Conservation (phyloP, 768 basidiomycete genomes). For the Boletellus ananas region DNA sequence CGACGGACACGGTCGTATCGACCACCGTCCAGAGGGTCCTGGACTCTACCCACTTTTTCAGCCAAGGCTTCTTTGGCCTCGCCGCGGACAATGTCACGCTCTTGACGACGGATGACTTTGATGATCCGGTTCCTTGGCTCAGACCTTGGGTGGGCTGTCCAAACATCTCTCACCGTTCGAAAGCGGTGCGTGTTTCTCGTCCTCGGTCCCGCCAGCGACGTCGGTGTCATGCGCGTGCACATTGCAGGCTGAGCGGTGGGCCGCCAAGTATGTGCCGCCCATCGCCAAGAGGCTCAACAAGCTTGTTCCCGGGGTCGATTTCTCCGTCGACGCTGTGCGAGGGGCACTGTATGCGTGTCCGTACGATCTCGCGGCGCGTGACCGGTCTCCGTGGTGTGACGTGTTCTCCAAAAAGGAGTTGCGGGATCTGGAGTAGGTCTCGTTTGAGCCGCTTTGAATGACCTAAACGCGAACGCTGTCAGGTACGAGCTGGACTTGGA, state of each 20-base stretch:
- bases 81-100: constrained; percentile 26
- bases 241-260: constrained; percentile 27
- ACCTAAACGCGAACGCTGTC: neutral
- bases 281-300: constrained; percentile 35
- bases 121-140: constrained; percentile 38
- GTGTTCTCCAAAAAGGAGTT: constrained; percentile 36
- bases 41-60: constrained; percentile 43
- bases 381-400: constrained; percentile 39
- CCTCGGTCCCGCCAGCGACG: constrained; percentile 3
- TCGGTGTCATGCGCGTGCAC: neutral
- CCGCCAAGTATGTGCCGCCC: constrained; percentile 31
- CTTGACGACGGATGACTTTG: constrained; percentile 31
- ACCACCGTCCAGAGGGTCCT: constrained; percentile 25
- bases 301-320: constrained; percentile 31
- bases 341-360: constrained; percentile 43
- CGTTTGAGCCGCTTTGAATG: neutral
- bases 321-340: constrained; percentile 34
- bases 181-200: neutral
- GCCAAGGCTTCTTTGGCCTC: constrained; percentile 37
- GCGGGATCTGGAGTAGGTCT: constrained; percentile 34
- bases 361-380: constrained; percentile 37
- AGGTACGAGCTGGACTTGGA: constrained; percentile 41
- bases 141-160: constrained; percentile 40
- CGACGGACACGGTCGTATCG: constrained; percentile 16
- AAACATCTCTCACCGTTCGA: constrained; percentile 3